These are phyloP conservation scores for Pulveroboletus sp. DNA, from an alignment of 768 basidiomycete species.

Conservation along the genomic window DNA sequence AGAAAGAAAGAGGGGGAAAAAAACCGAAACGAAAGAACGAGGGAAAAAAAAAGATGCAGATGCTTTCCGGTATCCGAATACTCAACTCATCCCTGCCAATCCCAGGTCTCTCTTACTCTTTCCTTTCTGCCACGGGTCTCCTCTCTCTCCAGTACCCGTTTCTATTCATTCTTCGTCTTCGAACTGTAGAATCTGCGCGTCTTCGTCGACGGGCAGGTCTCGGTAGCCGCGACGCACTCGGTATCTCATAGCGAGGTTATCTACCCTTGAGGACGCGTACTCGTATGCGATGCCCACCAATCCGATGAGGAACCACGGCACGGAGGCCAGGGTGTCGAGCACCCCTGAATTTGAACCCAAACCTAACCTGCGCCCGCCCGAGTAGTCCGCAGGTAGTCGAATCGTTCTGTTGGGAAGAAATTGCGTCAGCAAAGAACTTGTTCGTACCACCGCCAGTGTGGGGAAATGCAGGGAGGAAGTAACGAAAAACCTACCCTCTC, in stretches of 20 bases:
- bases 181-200: constrained; percentile 80
- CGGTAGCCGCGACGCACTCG: constrained; percentile 63
- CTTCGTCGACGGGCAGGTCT: constrained; percentile 78
- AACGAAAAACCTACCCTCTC: constrained; percentile 55
- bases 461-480: neutral
- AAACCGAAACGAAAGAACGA: no score
- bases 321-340: constrained; percentile 73
- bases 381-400: constrained; percentile 57
- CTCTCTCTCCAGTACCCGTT: neutral
- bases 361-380: constrained; percentile 32
- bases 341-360: constrained; percentile 47
- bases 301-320: constrained; percentile 88
- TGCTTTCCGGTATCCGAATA: no score
- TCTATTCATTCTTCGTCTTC: constrained; percentile 63
- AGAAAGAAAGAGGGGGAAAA: no score
- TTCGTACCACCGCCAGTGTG: neutral
- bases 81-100: no score
- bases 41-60: no score
- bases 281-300: constrained; percentile 69
- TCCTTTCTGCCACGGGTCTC: neutral
- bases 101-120: no score
- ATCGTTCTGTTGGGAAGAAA: constrained; percentile 49
- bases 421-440: neutral
- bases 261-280: constrained; percentile 49
- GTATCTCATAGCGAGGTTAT: constrained; percentile 35